These are phyloP conservation scores for Camellia sinensis DNA, from an alignment of 148 eudicot genomes.

Conservation along the genomic window DNA sequence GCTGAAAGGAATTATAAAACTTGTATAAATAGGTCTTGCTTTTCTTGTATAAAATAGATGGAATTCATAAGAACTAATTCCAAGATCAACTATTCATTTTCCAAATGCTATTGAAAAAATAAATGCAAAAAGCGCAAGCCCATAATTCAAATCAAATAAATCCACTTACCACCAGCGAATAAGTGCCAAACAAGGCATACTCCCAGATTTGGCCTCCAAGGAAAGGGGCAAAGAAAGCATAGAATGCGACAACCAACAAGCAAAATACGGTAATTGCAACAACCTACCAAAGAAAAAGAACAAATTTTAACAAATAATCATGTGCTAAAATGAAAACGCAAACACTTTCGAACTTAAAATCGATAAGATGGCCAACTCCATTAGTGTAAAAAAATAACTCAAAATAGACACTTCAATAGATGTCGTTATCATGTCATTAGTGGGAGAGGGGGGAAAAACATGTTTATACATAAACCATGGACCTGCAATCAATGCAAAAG, in stretches of 20 bases:
- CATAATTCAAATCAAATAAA: constrained; percentile 24
- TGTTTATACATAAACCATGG: neutral
- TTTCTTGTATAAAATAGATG: neutral
- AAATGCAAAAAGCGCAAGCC: constrained; percentile 1
- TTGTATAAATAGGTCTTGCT: neutral
- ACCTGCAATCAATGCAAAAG: neutral
- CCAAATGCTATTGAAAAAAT: neutral
- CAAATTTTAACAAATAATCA: constrained; percentile 18
- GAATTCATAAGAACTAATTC: neutral
- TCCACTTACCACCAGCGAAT: constrained; percentile 89
- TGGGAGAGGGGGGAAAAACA: too few relatives aligned
- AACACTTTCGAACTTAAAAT: neutral
- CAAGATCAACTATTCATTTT: neutral
- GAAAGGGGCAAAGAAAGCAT: constrained; percentile 95
- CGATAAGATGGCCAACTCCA: neutral
- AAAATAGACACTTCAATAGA: neutral
- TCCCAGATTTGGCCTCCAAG: constrained; percentile 88
- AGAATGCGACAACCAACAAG: constrained; percentile 91
- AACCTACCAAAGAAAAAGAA: constrained; percentile 49
- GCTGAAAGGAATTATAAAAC: neutral
- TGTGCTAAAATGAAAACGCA: constrained; percentile 1
- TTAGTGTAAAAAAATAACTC: neutral
- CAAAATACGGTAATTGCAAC: constrained; percentile 92
- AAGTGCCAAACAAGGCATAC: constrained; percentile 58
- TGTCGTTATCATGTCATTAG: neutral